Conservation (phyloP, 2,329 filamentous ascomycete species). For the Gaeumannomyces tritici region DNA sequence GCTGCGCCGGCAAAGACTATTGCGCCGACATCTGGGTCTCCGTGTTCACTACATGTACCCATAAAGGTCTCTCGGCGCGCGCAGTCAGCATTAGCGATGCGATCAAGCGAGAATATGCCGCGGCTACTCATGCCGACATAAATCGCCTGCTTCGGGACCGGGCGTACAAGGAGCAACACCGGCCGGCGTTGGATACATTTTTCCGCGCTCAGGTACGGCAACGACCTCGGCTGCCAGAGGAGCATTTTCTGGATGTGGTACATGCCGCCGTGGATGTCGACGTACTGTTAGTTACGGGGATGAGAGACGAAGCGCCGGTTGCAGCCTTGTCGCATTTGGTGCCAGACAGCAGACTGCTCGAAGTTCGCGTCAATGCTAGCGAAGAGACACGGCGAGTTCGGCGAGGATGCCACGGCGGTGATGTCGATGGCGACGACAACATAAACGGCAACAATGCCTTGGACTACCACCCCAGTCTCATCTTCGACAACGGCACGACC, state of each 20-base stretch:
- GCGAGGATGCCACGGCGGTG: slow-evolving; percentile 15
- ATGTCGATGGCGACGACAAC: slow-evolving; percentile 9
- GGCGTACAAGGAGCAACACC: slow-evolving; percentile 52
- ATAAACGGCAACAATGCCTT: slow-evolving; percentile 14
- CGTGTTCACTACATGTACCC: slow-evolving; percentile 17
- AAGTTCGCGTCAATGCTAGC: slow-evolving; percentile 37
- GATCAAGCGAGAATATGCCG: slow-evolving; percentile 48
- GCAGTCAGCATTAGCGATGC: slow-evolving; percentile 45
- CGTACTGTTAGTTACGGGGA: slow-evolving; percentile 51
- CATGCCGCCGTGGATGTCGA: slow-evolving; percentile 27
- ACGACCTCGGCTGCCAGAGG: slow-evolving; percentile 35
- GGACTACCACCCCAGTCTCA: slow-evolving; percentile 29
- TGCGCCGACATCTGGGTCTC: slow-evolving; percentile 44
- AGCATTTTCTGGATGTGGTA: slow-evolving; percentile 41
- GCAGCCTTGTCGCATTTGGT: slow-evolving; percentile 43
- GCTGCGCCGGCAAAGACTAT: slow-evolving; percentile 49
- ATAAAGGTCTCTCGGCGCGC: slow-evolving; percentile 21
- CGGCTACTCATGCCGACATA: slow-evolving; percentile 34
- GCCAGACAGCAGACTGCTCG: slow-evolving; percentile 40
- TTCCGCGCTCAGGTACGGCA: slow-evolving; percentile 33
- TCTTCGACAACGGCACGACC: slow-evolving; percentile 39
- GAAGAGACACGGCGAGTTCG: slow-evolving; percentile 25
- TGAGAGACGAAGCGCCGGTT: slow-evolving; percentile 52
- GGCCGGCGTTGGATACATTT: slow-evolving; percentile 39
- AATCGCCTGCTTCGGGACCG: slow-evolving; percentile 40